These are phyloP conservation scores for Magnaporthiopsis rhizophila DNA, from an alignment of 2,329 filamentous ascomycete genomes.

Conservation along the genomic window DNA sequence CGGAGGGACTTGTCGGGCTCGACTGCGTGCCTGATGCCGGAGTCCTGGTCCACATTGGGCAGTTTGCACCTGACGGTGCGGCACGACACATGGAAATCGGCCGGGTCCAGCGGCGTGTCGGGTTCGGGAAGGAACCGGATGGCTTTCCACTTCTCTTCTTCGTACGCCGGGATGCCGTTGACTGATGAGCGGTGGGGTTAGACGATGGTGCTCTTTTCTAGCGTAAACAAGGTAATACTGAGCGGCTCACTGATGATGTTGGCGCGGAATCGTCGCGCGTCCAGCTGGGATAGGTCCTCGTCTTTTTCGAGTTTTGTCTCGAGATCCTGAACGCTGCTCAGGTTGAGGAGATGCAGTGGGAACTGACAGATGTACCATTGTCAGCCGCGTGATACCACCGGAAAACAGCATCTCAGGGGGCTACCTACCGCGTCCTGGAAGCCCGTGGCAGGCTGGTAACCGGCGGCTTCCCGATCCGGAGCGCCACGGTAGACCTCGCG, in stretches of 20 bases:
- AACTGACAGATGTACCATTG: slow-evolving; percentile 36
- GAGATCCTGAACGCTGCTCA: slow-evolving; percentile 55
- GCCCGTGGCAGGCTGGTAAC: slow-evolving; percentile 57
- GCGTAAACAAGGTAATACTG: background rate
- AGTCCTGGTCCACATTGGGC: slow-evolving; percentile 60
- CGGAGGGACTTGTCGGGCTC: slow-evolving; percentile 54
- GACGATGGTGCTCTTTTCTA: slow-evolving; percentile 10
- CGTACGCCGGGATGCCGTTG: slow-evolving; percentile 54
- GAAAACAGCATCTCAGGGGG: background rate
- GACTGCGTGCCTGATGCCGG: slow-evolving; percentile 43
- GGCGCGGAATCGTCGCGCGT: slow-evolving; percentile 58
- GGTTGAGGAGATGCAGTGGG: slow-evolving; percentile 59
- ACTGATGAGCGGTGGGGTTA: slow-evolving; percentile 7
- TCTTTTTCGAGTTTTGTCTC: slow-evolving; percentile 47
- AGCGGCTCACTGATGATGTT: slow-evolving; percentile 55
- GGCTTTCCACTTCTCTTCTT: slow-evolving; percentile 62
- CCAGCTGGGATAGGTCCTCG: slow-evolving; percentile 40
- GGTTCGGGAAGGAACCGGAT: slow-evolving; percentile 43
- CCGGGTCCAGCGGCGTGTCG: slow-evolving; percentile 35
- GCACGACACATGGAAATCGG: slow-evolving; percentile 48
- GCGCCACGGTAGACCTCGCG: slow-evolving; percentile 54
- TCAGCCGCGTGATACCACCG: background rate
- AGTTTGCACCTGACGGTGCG: slow-evolving; percentile 63
- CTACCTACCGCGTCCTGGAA: slow-evolving; percentile 62
- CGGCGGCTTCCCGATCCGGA: slow-evolving; percentile 47